Base-by-base conservation (phyloP, 2,329 filamentous ascomycete genomes). In the Reticulascus tulasneorum region DNA sequence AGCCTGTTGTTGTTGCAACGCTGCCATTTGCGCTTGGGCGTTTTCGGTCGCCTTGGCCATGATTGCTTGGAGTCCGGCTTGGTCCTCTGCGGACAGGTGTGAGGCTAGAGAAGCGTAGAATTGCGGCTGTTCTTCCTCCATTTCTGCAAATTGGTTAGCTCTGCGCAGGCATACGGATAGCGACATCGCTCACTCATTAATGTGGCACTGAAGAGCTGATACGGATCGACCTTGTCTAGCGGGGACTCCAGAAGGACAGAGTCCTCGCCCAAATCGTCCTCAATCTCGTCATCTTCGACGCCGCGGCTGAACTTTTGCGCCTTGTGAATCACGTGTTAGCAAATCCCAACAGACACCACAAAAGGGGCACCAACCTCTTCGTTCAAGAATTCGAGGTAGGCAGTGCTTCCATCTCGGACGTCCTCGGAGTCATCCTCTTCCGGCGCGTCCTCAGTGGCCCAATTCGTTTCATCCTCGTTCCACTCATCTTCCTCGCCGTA, bases 321-420 rank as follows among this genome's bases (percentile, higher is more conserved):
- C 81, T 87, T 47, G 38, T 26, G n/a, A 7, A 4, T 4, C n/a
- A n/a, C n/a, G n/a, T n/a, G n/a, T n/a, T n/a, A n/a, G n/a, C n/a
- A n/a, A n/a, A n/a, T n/a, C n/a, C n/a, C n/a, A n/a, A n/a, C 6
- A 10, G 29, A 23, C 23, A 29, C 9, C 24, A n/a, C 29, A 17
- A 22, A 6, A 11, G 17, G 9, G 10, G 6, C 22, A 53, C 71
- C 58, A 56, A 82, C 84, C 71, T 97, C 91, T 58, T 94, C 86
- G 51, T 91, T 94, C 19, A 98, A 66, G 69, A 98, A 98, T 49
- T 97, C 90, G 29, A 98, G 77, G 59, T 98, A 98, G 6, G 91
- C 88, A 17, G 86, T 84, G 59, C 87, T 93, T 64, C 97, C 91
- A 52, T 96, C 91, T 54, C 89, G 86, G 51, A 81, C 74, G 44